Evolutionary conservation across 2,329 filamentous ascomycete genomes (phyloP), one percentile per base, ranked within the genome.

Genomic region (Diplodia mutila): DNA sequence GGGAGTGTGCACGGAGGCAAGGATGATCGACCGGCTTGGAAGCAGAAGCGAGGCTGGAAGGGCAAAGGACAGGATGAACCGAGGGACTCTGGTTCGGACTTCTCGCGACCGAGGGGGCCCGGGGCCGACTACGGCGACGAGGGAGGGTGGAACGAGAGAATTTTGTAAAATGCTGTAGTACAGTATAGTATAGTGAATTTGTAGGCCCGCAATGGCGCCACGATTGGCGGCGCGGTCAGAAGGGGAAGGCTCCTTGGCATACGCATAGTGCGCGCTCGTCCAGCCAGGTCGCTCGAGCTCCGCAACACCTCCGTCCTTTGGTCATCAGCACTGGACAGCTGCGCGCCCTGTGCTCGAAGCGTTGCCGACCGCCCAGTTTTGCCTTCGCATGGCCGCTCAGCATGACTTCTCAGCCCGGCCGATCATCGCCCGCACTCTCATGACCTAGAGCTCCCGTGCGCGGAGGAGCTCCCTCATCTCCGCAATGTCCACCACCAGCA

Each of bases 361-460:
- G 16, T 18, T n/a, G 34, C 25, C 46, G 51, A 48, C 51, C 27
- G n/a, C 34, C 37, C 21, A 18, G 25, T 42, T 52, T 21, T 32
- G 32, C 37, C 21, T 18, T 16, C 48, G 23, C 32, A n/a, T 39
- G 16, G 53, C 32, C 51, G 53, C 29, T 57, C 42, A 66, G 42
- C 52, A 66, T 66, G 64, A 29, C 52, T 66, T 48, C 52, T 42
- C 39, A 32, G 64, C 53, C 57, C 48, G 64, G 53, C 27, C 64
- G 53, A 37, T 66, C 53, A 46, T 39, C 53, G 29, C 64, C 64
- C 53, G 64, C 53, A 53, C 64, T 66, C 64, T 66, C 65, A 67
- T 67, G 65, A 67, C 65, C 49, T 61, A 61, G 55, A 61, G 65
- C 65, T 61, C 65, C 65, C 65, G 65, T 61, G 65, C 65, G 65